Evolutionary conservation across 225 moss, liverwort and hornwort genomes (phyloP), one percentile per base, ranked within the genome.

Genomic region (Takakia lepidozioides): DNA sequence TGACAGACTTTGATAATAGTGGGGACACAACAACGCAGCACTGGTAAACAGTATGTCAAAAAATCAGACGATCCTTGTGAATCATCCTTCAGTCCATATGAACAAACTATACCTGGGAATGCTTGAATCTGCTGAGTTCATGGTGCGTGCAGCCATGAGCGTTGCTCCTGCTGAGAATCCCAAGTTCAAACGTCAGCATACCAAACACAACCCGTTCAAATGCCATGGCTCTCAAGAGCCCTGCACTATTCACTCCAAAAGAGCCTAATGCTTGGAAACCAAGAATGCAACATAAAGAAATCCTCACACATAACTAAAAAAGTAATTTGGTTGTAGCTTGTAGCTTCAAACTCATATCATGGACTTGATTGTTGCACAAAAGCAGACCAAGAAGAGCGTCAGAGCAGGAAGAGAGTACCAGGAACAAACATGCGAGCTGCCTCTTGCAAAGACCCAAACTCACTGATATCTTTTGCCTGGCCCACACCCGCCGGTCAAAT

Each of bases 381-480:
- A 37, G 36, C 36, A 37, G 13, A 37, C 13, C 9, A 37, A 8
- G 36, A 13, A 9, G 36, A 37, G 13, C 10, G 36, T 37, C 3
- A 49, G 30, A 10, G 47, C 9, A 48, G 29, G 17, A n/a, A 14
- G 27, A 3, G 24, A 32, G n/a, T 80, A 98, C 91, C 85, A 56
- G 91, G 98, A 58, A 98, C 87, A 70, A 98, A 81, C 27, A 76
- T 63, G 44, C 58, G 51, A 25, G 91, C 91, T 37, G 85, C 91
- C 51, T 91, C 98, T 59, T 85, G 71, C 34, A 98, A 69, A 24
- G 80, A 71, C 64, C 98, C 98, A 56, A 98, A 81, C 58, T 81
- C 91, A 24, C 84, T 77, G 39, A 98, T 85, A 41, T 98, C 98
- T 63, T 65, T 67, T 35, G 76, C 69, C 98, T 98, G 82, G 53